phyloP scores from a whole-genome alignment of 352 stramenopile species.

The Pilasporangium apinafurcum region DNA sequence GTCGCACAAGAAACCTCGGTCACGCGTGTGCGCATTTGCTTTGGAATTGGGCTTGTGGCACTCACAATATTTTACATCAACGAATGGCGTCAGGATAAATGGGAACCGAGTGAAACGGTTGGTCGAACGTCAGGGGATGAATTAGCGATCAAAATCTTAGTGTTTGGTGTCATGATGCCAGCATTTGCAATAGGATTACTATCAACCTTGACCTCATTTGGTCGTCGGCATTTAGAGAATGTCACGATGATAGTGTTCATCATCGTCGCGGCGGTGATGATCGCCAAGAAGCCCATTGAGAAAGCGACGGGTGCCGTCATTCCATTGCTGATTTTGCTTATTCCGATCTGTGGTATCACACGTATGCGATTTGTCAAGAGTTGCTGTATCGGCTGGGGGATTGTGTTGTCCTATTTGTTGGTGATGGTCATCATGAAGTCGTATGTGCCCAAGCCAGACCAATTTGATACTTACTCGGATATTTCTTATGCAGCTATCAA shows the following conservation, averaged over 20 bases:
- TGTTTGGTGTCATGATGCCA: slow-evolving; percentile 59
- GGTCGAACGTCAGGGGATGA: slow-evolving; percentile 34
- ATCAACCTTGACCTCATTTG: slow-evolving; percentile 40
- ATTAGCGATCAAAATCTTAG: slow-evolving; percentile 35
- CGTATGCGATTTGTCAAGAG: slow-evolving; percentile 75
- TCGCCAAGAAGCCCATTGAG: slow-evolving; percentile 74
- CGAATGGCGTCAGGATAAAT: slow-evolving; percentile 38
- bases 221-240: slow-evolving; percentile 49
- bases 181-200: slow-evolving; percentile 47
- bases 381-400: slow-evolving; percentile 60
- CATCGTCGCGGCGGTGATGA: slow-evolving; percentile 54
- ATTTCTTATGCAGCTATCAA: slow-evolving; percentile 82
- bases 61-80: slow-evolving; percentile 51
- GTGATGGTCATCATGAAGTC: slow-evolving; percentile 46
- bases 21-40: slow-evolving; percentile 51
- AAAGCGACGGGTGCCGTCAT: slow-evolving; percentile 62
- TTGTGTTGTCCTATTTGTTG: slow-evolving; percentile 65
- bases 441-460: slow-evolving; percentile 17
- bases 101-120: slow-evolving; percentile 15
- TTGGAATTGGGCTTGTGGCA: slow-evolving; percentile 44
- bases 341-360: slow-evolving; percentile 82
- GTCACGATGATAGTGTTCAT: slow-evolving; percentile 56
- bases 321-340: slow-evolving; percentile 73
- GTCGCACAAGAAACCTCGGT: slow-evolving; percentile 45
- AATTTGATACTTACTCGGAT: slow-evolving; percentile 63